Conservation (phyloP, 2,329 filamentous ascomycete species). For the Cladosporium sp. region DNA sequence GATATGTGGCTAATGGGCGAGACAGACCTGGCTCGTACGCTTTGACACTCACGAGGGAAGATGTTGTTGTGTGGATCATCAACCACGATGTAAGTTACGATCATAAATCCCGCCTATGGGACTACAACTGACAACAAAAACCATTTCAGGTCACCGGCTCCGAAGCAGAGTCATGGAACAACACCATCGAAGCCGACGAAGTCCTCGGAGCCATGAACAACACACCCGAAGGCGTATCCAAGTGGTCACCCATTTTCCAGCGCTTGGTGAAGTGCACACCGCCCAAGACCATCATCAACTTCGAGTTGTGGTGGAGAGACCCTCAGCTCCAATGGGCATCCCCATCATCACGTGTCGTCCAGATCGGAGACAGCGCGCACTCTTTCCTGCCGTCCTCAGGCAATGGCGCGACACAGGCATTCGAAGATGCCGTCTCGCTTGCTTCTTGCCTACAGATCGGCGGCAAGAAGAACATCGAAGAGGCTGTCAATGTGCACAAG, state of each 20-base stretch:
- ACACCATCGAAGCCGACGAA: slow-evolving; percentile 40
- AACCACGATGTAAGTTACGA: slow-evolving; percentile 40
- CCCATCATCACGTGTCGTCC: slow-evolving; percentile 48
- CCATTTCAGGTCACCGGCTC: slow-evolving; percentile 35
- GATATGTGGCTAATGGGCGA: not conserved
- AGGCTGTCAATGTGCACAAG: slow-evolving; percentile 35
- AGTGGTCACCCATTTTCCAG: slow-evolving; percentile 47
- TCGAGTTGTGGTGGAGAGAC: slow-evolving; percentile 58
- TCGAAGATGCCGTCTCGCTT: slow-evolving; percentile 53
- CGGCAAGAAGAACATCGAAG: slow-evolving; percentile 41
- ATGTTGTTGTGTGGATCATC: slow-evolving; percentile 49
- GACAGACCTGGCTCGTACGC: slow-evolving; percentile 39
- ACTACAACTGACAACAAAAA: not conserved
- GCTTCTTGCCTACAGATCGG: slow-evolving; percentile 48
- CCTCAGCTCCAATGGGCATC: slow-evolving; percentile 55
- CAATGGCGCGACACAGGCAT: slow-evolving; percentile 55
- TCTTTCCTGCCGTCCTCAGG: slow-evolving; percentile 55
- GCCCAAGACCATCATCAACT: slow-evolving; percentile 43
- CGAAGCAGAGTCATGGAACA: slow-evolving; percentile 46
- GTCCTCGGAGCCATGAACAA: slow-evolving; percentile 24
- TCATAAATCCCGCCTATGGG: no score
- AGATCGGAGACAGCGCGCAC: slow-evolving; percentile 57
- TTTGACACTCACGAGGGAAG: slow-evolving; percentile 43
- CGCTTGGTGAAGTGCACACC: slow-evolving; percentile 45
- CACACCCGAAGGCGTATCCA: slow-evolving; percentile 17